Evolutionary conservation across 2,329 filamentous ascomycete genomes (phyloP).

Genomic region (Diplodia corticola): DNA sequence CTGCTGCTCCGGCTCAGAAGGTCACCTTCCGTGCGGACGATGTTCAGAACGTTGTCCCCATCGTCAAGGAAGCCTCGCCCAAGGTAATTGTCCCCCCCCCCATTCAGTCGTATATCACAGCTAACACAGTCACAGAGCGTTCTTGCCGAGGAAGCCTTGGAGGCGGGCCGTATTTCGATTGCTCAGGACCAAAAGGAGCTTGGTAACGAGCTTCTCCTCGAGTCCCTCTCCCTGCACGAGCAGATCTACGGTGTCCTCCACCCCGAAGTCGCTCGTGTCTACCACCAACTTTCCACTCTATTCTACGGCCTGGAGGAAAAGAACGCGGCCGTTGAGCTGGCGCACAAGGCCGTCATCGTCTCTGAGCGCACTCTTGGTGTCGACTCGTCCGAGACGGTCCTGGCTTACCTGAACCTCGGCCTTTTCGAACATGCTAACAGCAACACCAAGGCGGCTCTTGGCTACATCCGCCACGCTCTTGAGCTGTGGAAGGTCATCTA

Average conservation of each 20-base stretch:
- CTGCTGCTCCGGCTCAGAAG: slow-evolving; percentile 55
- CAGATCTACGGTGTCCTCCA: slow-evolving; percentile 98
- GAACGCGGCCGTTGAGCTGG: slow-evolving; percentile 89
- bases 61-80: slow-evolving; percentile 92
- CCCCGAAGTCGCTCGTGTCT: slow-evolving; percentile 91
- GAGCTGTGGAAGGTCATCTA: slow-evolving; percentile 98
- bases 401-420: slow-evolving; percentile 94
- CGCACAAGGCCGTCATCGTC: slow-evolving; percentile 94
- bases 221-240: slow-evolving; percentile 93
- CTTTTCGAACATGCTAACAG: slow-evolving; percentile 91
- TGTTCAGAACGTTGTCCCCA: slow-evolving; percentile 86
- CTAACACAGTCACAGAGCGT: slow-evolving; percentile 55
- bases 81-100: slow-evolving; percentile 42
- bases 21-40: slow-evolving; percentile 89
- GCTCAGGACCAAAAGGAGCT: slow-evolving; percentile 93
- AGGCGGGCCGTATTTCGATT: slow-evolving; percentile 94
- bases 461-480: slow-evolving; percentile 88
- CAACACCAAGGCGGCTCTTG: slow-evolving; percentile 83
- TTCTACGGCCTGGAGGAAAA: slow-evolving; percentile 99
- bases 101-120: background rate
- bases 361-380: slow-evolving; percentile 91
- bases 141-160: slow-evolving; percentile 90
- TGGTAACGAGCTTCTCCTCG: slow-evolving; percentile 91
- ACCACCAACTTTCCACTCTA: slow-evolving; percentile 91
- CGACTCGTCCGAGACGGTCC: slow-evolving; percentile 88